Evolutionary conservation across 495 filamentous ascomycete species (phyloP).

Genomic region (Lentithecium fluviatile): DNA sequence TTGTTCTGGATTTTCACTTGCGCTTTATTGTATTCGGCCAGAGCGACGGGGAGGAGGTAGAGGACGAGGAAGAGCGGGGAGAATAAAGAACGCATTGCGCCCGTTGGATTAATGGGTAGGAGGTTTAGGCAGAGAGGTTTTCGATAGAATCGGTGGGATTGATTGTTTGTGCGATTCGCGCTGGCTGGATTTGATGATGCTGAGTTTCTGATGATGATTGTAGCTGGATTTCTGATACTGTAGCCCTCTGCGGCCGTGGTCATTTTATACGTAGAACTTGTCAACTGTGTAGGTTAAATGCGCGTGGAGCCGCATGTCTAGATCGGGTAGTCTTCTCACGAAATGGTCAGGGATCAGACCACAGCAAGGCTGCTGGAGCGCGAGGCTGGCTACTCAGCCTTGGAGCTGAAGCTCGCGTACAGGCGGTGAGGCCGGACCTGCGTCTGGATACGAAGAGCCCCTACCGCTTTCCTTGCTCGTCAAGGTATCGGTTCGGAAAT

Average conservation of each 20-base stretch:
- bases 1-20: constrained; percentile 11
- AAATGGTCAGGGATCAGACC: background rate
- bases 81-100: background rate
- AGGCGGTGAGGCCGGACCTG: no score
- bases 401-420: no score
- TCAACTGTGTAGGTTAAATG: background rate
- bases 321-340: no score
- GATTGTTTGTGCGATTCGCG: no score
- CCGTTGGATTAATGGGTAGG: background rate
- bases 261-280: constrained; percentile 3
- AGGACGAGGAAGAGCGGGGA: constrained; percentile 6
- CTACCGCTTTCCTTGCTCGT: no score
- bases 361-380: background rate
- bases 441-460: no score
- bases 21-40: background rate
- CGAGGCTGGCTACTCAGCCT: no score
- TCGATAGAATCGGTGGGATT: background rate
- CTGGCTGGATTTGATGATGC: no score
- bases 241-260: background rate
- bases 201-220: no score
- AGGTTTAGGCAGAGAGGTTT: background rate
- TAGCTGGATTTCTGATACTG: no score
- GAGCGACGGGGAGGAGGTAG: constrained; percentile 1
- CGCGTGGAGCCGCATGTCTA: no score
- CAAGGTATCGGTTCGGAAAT: no score